These are phyloP conservation scores for Besnoitia besnoiti DNA, from an alignment of 169 alveolate genomes.

Conservation along the genomic window DNA sequence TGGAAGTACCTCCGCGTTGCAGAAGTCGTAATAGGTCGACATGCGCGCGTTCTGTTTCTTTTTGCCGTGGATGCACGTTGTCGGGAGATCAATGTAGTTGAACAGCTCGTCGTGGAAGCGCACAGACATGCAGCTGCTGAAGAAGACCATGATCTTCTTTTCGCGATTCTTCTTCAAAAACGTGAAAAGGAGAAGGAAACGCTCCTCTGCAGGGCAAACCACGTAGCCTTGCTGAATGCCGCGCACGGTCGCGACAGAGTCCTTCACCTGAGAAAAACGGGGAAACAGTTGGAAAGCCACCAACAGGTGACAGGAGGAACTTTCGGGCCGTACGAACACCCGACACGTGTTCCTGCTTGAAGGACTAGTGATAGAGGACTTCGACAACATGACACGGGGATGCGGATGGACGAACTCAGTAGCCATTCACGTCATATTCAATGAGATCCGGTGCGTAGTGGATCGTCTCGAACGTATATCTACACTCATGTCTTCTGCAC, in stretches of 20 bases:
- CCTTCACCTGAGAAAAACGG: conserved; percentile 57
- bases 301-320: no score
- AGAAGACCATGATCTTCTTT: conserved; percentile 94
- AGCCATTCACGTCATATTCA: no score
- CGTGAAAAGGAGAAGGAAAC: conserved; percentile 95
- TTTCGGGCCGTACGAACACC: no score
- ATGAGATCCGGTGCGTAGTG: no score
- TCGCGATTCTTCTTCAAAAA: conserved; percentile 94
- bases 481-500: no score
- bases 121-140: conserved; percentile 97
- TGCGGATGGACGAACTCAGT: no score
- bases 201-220: conserved; percentile 94
- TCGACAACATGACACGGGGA: no score
- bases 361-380: no score
- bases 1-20: conserved; percentile 91
- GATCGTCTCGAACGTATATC: no score
- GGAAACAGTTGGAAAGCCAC: no score
- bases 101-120: conserved; percentile 97
- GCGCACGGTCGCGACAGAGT: conserved; percentile 90
- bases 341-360: no score
- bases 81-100: conserved; percentile 97
- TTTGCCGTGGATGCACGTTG: conserved; percentile 96
- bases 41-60: conserved; percentile 96
- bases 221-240: conserved; percentile 98
- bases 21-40: conserved; percentile 94